phyloP scores from a whole-genome alignment of 148 eudicot species.

The Polygonum aviculare region DNA sequence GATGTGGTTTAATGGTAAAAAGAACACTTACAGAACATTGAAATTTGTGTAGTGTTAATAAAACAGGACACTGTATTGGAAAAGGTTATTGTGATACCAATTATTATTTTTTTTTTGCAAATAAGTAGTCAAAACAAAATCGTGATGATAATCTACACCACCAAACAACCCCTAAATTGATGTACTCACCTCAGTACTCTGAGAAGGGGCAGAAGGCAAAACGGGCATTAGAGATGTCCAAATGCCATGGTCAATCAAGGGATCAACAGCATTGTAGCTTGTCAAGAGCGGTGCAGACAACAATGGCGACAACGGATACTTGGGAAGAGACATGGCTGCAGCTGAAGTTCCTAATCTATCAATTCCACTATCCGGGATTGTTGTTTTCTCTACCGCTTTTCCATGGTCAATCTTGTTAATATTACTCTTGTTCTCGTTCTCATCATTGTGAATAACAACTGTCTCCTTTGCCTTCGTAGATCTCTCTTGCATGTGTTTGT shows the following conservation, averaged over 20 bases:
- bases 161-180: neutral
- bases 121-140: too few relatives aligned
- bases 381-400: constrained; percentile 48
- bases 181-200: constrained; percentile 51
- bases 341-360: constrained; percentile 27
- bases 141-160: too few relatives aligned
- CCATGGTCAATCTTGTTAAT: constrained; percentile 56
- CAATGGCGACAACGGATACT: constrained; percentile 58
- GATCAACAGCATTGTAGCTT: constrained; percentile 58
- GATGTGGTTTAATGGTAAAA: too few relatives aligned
- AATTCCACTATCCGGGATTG: constrained; percentile 34
- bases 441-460: constrained; percentile 40
- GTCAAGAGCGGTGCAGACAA: constrained; percentile 80
- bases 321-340: constrained; percentile 43
- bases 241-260: constrained; percentile 63
- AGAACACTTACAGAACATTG: too few relatives aligned
- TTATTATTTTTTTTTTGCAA: too few relatives aligned
- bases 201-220: constrained; percentile 63
- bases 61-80: too few relatives aligned
- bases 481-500: constrained; percentile 75
- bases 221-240: constrained; percentile 73
- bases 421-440: constrained; percentile 64
- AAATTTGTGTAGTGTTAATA: too few relatives aligned
- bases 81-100: too few relatives aligned
- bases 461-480: constrained; percentile 52